phyloP scores from a whole-genome alignment of 768 basidiomycete genomes.

The Infundibulicybe gibba region DNA sequence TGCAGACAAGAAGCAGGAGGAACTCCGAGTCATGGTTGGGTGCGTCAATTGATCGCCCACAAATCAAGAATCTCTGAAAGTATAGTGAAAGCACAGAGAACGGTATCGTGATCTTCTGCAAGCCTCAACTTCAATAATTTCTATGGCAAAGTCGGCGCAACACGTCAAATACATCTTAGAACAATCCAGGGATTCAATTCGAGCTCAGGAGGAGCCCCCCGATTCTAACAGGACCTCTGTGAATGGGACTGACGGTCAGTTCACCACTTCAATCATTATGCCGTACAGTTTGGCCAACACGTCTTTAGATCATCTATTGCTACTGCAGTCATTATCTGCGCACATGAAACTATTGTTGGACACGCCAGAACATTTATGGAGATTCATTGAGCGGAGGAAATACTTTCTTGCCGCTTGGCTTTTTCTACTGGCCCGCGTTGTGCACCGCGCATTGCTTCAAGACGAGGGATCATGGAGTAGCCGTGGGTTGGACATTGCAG shows the following conservation, averaged over 20 bases:
- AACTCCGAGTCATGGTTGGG: conserved; percentile 89
- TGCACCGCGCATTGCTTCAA: conserved; percentile 70
- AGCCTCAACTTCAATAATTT: conserved; percentile 82
- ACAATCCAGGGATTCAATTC: conserved; percentile 55
- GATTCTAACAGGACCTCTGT: conserved; percentile 35
- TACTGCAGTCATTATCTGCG: conserved; percentile 74
- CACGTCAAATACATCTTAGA: conserved; percentile 61
- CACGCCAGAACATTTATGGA: conserved; percentile 90
- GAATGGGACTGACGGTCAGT: conserved; percentile 37
- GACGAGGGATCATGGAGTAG: conserved; percentile 58
- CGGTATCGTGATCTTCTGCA: conserved; percentile 85
- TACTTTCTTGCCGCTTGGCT: conserved; percentile 86
- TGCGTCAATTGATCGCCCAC: conserved; percentile 40
- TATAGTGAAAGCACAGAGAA: conserved; percentile 70
- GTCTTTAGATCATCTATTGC: conserved; percentile 60
- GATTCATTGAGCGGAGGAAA: conserved; percentile 74
- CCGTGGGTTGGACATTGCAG: conserved; percentile 61
- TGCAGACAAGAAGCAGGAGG: conserved; percentile 85
- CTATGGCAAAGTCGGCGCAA: conserved; percentile 65
- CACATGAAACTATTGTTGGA: conserved; percentile 91
- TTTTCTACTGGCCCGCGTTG: conserved; percentile 81
- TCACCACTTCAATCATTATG: not conserved
- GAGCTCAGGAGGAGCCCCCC: conserved; percentile 40
- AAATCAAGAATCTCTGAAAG: conserved; percentile 14
- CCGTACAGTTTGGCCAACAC: conserved; percentile 1